Evolutionary conservation across 257 asterid species (phyloP).

Genomic region (Solanum pennellii): DNA sequence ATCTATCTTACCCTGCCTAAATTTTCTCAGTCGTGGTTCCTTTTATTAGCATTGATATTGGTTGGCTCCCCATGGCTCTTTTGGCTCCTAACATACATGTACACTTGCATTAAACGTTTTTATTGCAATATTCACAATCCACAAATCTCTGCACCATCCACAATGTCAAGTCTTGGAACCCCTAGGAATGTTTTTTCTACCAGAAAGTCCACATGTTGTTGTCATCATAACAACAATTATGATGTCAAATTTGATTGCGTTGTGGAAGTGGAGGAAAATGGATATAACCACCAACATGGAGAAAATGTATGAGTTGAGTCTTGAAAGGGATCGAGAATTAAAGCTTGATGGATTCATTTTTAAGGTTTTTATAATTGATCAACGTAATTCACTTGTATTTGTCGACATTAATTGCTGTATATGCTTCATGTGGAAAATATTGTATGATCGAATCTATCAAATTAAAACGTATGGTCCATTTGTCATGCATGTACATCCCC

Average conservation of each 20-base stretch:
- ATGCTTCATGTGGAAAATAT: not conserved
- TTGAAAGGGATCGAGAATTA: not conserved
- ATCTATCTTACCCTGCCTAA: conserved; percentile 35
- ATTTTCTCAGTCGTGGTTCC: conserved; percentile 55
- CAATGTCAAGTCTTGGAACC: not conserved
- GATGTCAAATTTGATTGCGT: not conserved
- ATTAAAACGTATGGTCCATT: not conserved
- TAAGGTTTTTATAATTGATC: not conserved
- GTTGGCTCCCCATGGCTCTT: conserved; percentile 67
- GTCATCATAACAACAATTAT: not conserved
- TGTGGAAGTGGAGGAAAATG: not conserved
- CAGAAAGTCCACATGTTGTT: not conserved
- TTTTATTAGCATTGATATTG: conserved; percentile 40
- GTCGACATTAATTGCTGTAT: not conserved
- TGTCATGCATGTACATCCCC: not conserved
- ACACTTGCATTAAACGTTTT: conserved; percentile 42
- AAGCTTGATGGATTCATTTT: not conserved
- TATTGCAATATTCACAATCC: not conserved
- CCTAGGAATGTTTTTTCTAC: not conserved
- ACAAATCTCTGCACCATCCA: not conserved
- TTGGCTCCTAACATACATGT: conserved; percentile 49
- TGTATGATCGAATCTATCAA: not conserved
- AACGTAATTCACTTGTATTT: not conserved
- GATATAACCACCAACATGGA: not conserved
- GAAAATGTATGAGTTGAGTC: not conserved